A percentile compares a stretch with the other conserved stretches of the same genome.
These are phyloP conservation scores for Trametes sp. DNA, from an alignment of 1,284 basidiomycete genomes.

Conservation along the genomic window DNA sequence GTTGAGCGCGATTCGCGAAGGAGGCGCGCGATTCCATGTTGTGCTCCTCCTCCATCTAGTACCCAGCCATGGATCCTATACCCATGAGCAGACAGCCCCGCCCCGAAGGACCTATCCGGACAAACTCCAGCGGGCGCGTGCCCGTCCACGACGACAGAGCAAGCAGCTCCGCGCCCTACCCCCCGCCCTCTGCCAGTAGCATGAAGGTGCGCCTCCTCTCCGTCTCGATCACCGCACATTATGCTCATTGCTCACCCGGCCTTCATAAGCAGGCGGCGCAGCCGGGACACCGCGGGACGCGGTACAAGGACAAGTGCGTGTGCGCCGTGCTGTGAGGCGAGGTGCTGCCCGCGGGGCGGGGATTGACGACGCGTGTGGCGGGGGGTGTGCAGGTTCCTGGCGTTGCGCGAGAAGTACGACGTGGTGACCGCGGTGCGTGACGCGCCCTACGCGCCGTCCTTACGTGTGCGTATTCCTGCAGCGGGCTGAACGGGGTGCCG, in stretches of 20 bases:
- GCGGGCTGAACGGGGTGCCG: neutral
- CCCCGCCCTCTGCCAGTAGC: slow-evolving; percentile 3
- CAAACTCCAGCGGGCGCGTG: slow-evolving; percentile 8
- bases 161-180: slow-evolving; percentile 13
- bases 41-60: neutral
- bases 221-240: neutral
- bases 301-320: slow-evolving; percentile 42
- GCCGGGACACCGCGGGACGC: slow-evolving; percentile 27
- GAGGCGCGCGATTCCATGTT: neutral
- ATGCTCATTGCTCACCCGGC: no score
- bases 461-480: neutral
- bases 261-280: slow-evolving; percentile 11
- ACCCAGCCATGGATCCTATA: slow-evolving; percentile 1
- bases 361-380: neutral
- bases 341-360: neutral
- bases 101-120: slow-evolving; percentile 13
- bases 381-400: slow-evolving; percentile 52
- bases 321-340: neutral
- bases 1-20: no score
- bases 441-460: neutral
- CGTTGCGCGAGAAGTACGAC: slow-evolving; percentile 61
- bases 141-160: slow-evolving; percentile 5
- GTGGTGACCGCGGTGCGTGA: slow-evolving; percentile 54
- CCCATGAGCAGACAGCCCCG: neutral
- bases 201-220: slow-evolving; percentile 5